Evolutionary conservation across 2,329 filamentous ascomycete species (phyloP).

Genomic region (Talaromyces pinophilus): DNA sequence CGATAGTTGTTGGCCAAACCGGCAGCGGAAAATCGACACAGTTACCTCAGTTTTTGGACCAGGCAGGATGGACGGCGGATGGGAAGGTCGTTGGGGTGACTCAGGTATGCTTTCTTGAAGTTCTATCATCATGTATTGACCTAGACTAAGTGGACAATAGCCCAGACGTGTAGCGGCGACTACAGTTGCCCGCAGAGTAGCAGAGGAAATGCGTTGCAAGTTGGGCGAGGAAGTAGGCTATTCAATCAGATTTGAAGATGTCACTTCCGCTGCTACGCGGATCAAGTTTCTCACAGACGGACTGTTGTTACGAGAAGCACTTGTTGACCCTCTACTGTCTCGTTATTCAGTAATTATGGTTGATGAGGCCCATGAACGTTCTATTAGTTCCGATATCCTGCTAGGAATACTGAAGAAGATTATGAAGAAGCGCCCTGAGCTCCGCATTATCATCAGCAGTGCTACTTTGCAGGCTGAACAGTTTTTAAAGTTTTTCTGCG

Average conservation of each 20-base stretch:
- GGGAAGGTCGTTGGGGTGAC: conserved; percentile 85
- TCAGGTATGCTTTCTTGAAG: conserved; percentile 62
- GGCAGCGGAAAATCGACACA: conserved; percentile 96
- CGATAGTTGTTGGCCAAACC: conserved; percentile 88
- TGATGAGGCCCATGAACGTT: conserved; percentile 93
- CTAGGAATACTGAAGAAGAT: conserved; percentile 93
- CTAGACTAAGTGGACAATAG: conserved; percentile 49
- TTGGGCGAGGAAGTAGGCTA: conserved; percentile 91
- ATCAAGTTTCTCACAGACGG: conserved; percentile 98
- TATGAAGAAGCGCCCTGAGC: conserved; percentile 71
- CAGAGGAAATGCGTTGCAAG: conserved; percentile 83
- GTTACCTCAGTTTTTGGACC: conserved; percentile 85
- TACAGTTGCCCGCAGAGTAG: conserved; percentile 83
- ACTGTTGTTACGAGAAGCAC: conserved; percentile 82
- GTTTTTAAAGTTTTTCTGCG: conserved; percentile 76
- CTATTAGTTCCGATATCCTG: conserved; percentile 86
- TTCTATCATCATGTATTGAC: neutral
- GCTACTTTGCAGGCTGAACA: conserved; percentile 88
- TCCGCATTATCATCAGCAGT: conserved; percentile 88
- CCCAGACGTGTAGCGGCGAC: conserved; percentile 88
- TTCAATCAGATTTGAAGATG: conserved; percentile 88
- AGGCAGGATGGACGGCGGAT: conserved; percentile 83
- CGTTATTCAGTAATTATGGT: conserved; percentile 97
- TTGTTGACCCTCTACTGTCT: conserved; percentile 87
- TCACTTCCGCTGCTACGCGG: conserved; percentile 77